phyloP scores from a whole-genome alignment of 2,329 filamentous ascomycete species.

The Colletotrichum chlorophyti region DNA sequence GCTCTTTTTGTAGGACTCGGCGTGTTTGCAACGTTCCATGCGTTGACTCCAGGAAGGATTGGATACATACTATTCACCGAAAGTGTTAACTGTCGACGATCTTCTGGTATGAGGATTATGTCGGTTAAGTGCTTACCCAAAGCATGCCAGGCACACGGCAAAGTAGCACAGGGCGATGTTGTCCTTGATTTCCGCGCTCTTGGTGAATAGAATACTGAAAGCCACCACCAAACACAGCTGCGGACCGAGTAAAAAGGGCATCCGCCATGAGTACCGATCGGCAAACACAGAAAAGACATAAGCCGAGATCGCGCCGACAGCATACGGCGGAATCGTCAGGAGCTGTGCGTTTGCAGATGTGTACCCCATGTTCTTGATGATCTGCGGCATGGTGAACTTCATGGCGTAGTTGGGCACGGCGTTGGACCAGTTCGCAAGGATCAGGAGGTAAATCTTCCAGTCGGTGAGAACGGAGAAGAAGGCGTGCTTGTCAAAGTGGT shows the following conservation, averaged over 20 bases:
- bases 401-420: conserved; percentile 43
- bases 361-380: conserved; percentile 49
- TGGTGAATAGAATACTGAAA: conserved; percentile 44
- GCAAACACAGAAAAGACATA: conserved; percentile 42
- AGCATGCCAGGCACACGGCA: conserved; percentile 48
- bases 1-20: conserved; percentile 46
- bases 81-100: conserved; percentile 48
- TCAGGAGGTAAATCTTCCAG: conserved; percentile 53
- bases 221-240: conserved; percentile 42
- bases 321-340: conserved; percentile 45
- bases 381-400: conserved; percentile 45
- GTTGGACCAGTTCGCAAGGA: conserved; percentile 51
- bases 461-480: conserved; percentile 50
- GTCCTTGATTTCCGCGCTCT: conserved; percentile 42
- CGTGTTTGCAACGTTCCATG: conserved; percentile 49
- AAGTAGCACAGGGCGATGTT: conserved; percentile 52
- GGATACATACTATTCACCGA: conserved; percentile 51
- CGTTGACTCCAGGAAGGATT: conserved; percentile 46
- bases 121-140: conserved; percentile 31
- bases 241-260: conserved; percentile 45
- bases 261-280: conserved; percentile 45
- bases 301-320: conserved; percentile 39
- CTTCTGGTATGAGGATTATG: background rate
- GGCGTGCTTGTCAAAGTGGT: conserved; percentile 40
- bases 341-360: conserved; percentile 39